Base-by-base conservation (phyloP, 352 stramenopile species). In the Globisporangium polare region DNA sequence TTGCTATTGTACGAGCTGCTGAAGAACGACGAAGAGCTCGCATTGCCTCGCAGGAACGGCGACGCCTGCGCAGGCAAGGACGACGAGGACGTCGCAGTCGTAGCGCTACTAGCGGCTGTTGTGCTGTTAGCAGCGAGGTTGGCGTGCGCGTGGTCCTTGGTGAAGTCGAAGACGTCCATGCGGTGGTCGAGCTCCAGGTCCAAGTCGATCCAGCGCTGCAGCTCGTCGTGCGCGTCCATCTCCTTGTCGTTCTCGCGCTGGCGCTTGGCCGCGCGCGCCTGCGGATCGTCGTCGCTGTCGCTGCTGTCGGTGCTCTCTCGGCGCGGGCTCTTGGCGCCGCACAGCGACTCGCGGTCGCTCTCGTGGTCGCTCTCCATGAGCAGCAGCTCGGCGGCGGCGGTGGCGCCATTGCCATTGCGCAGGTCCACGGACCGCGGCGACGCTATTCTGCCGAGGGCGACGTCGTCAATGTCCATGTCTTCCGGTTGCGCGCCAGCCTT, bases 131-230 rank as follows among this genome's bases (percentile, higher is more conserved):
- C 9, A 5, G 42, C n/a, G 35, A n/a, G 17, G 35, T 50, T 12
- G 5, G 20, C 17, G 9, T 35, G 24, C 29, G 42, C 22, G 9
- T 58, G 50, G 42, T 69, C 58, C 29, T 60, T 65, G 4, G 68
- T 74, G 47, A 77, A 78, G 54, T 86, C 70, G 33, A 84, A 79
- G 50, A 80, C 70, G 64, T 86, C 77, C 71, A 85, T 81, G 63
- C 73, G 69, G 50, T 86, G 62, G 59, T 81, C 77, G n/a, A 84
- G 58, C 39, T 86, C 77, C 0, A 86, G 56, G 49, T 84, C 75
- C 43, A 87, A 68, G 49, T 87, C 77, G 67, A 88, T 86, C 72
- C 77, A 84, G 26, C 74, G 74, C 65, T 85, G 67, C 43, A 88
- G 63, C 53, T 88, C 78, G 58, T 88, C 77, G 37, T 83, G 70